Conservation (phyloP, 1,284 basidiomycete species). For the Caloboletus inedulis region DNA sequence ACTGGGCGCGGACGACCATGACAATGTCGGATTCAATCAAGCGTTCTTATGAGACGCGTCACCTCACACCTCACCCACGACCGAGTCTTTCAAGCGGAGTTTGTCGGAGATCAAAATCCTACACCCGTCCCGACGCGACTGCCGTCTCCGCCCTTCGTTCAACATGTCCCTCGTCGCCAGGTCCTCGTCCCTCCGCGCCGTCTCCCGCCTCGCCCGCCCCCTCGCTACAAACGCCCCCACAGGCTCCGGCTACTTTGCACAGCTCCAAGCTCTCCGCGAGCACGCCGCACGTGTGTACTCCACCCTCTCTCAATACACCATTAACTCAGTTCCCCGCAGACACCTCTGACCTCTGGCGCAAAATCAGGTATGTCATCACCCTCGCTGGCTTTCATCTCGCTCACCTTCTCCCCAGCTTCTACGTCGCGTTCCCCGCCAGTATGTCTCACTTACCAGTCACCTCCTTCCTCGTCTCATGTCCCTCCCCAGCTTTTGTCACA, state of each 20-base stretch:
- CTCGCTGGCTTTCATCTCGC: neutral
- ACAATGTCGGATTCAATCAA: constrained; percentile 3
- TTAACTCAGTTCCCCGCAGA: constrained; percentile 42
- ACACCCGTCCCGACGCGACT: constrained; percentile 22
- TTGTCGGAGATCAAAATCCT: constrained; percentile 19
- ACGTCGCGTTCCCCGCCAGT: constrained; percentile 73
- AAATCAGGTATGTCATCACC: constrained; percentile 61
- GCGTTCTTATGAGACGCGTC: constrained; percentile 28
- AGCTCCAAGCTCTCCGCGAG: constrained; percentile 57
- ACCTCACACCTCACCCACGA: neutral
- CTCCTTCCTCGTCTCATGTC: constrained; percentile 9
- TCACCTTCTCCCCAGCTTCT: constrained; percentile 50
- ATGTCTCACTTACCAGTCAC: constrained; percentile 28
- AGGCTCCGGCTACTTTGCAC: constrained; percentile 46
- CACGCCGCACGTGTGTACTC: constrained; percentile 61
- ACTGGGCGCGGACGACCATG: constrained; percentile 65
- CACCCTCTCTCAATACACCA: neutral
- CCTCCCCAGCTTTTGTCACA: constrained; percentile 55
- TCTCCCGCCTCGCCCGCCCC: constrained; percentile 37
- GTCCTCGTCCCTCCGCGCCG: constrained; percentile 40
- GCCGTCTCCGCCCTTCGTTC: constrained; percentile 10
- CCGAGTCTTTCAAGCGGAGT: constrained; percentile 29
- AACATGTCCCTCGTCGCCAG: constrained; percentile 58
- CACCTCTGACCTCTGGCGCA: constrained; percentile 78
- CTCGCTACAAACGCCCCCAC: constrained; percentile 40